Percentiles rank a stretch among this genome's conserved stretches.
These are phyloP conservation scores for Lepidium sativum DNA, from an alignment of 345 rosid species.

Conservation along the genomic window DNA sequence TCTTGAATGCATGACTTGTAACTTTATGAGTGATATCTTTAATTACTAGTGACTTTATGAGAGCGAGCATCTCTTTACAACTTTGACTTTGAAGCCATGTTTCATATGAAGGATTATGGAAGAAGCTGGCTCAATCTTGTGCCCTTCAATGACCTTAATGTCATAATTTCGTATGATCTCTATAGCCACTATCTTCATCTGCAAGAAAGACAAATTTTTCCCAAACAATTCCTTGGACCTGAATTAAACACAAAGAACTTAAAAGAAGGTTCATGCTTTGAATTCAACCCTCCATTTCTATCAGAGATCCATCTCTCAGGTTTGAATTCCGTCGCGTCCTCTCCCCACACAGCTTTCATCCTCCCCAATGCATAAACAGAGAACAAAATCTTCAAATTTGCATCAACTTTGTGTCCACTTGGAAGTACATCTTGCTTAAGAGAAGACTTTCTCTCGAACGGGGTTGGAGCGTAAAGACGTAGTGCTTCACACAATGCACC, in stretches of 20 bases:
- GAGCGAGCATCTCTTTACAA: conserved; percentile 6
- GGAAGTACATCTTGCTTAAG: conserved; percentile 28
- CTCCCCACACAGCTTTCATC: conserved; percentile 26
- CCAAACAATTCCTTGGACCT: conserved; percentile 25
- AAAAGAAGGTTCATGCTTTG: conserved; percentile 22
- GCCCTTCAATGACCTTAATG: conserved; percentile 8
- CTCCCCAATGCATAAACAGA: conserved; percentile 29
- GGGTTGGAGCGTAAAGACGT: conserved; percentile 32
- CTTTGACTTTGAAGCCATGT: conserved; percentile 12
- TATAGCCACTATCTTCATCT: conserved; percentile 17
- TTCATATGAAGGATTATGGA: conserved; percentile 19
- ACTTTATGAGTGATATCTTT: background rate
- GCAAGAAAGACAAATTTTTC: conserved; percentile 11
- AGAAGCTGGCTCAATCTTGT: conserved; percentile 4
- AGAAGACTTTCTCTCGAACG: conserved; percentile 16
- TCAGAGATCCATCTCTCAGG: conserved; percentile 27
- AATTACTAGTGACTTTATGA: background rate
- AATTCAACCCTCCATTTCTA: conserved; percentile 1
- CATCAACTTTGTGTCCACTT: conserved; percentile 28
- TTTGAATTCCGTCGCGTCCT: conserved; percentile 27
- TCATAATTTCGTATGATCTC: conserved; percentile 15
- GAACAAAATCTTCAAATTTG: conserved; percentile 16
- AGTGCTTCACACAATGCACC: conserved; percentile 35
- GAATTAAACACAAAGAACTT: conserved; percentile 27
- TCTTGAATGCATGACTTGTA: too few relatives aligned